These are phyloP conservation scores for Malassezia cuniculi DNA, from an alignment of 1,284 basidiomycete genomes.

Conservation along the genomic window DNA sequence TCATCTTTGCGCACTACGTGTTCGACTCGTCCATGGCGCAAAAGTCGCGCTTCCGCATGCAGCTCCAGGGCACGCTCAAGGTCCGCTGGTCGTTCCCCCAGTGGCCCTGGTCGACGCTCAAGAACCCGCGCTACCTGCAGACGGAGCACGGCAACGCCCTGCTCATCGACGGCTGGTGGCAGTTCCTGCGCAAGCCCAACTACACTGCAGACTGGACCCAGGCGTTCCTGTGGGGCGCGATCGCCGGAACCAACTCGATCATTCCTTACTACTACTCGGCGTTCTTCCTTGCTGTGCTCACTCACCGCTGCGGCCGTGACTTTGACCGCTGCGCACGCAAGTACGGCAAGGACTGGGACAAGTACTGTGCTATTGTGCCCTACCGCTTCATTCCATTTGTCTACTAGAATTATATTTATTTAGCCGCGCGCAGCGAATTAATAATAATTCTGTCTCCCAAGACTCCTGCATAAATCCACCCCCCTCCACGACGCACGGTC, in stretches of 20 bases:
- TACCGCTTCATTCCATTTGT: constrained; percentile 72
- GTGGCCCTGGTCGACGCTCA: constrained; percentile 68
- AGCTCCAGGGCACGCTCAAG: constrained; percentile 70
- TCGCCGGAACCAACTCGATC: constrained; percentile 65
- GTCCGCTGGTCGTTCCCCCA: constrained; percentile 74
- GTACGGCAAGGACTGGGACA: constrained; percentile 48
- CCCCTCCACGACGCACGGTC: too few species aligned
- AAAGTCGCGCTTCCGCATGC: constrained; percentile 95
- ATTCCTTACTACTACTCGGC: constrained; percentile 75
- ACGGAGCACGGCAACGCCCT: constrained; percentile 87
- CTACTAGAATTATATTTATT: constrained; percentile 48
- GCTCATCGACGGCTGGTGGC: constrained; percentile 77
- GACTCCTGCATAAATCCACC: too few species aligned
- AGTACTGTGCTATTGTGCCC: constrained; percentile 53
- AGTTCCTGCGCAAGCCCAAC: constrained; percentile 49
- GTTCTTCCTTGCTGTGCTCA: constrained; percentile 38
- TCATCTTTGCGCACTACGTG: constrained; percentile 28
- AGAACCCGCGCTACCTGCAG: constrained; percentile 81
- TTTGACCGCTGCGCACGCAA: constrained; percentile 63
- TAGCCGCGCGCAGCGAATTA: too few species aligned
- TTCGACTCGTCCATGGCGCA: constrained; percentile 94
- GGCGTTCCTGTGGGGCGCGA: constrained; percentile 72
- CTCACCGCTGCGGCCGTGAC: constrained; percentile 35
- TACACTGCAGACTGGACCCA: constrained; percentile 60
- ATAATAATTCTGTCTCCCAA: too few species aligned